Evolutionary conservation across 345 rosid genomes (phyloP), one percentile per base, ranked within the genome.

Genomic region (Eucalyptus leucophloia): DNA sequence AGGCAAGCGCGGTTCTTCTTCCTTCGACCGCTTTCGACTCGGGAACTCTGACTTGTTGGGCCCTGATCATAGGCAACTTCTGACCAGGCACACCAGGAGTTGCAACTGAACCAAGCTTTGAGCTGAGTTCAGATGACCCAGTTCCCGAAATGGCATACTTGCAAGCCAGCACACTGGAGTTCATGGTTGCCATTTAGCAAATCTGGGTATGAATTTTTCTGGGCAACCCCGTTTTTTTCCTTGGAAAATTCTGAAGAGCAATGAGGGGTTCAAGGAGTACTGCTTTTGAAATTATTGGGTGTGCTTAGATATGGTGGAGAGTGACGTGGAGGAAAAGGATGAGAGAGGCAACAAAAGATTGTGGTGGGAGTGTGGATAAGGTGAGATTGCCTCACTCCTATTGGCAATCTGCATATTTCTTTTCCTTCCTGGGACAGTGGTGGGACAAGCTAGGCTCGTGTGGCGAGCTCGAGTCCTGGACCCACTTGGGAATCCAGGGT

Each of bases 291-390:
- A 5, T 77, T 42, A 40, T 11, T 40, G 47, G 21, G 82, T n/a
- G 62, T 54, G 82, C 87, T 90, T 86, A 72, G 89, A 91, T 77
- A 89, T 90, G 87, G 92, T 53, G 90, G 90, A 92, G 87, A 92
- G 92, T 91, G 91, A 92, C 85, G 93, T 87, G 91, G 94, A 91
- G 30, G 72, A 88, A 90, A 42, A 87, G 90, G 91, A 88, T 93
- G 92, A 91, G 94, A 92, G 92, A 89, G 92, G 92, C 32, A 92
- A 93, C 77, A 65, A 92, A 91, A 89, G 93, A 88, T 91, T 96
- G 98, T 96, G 99, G 99, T 87, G 89, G 95, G 95, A 92, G 94
- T 94, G 96, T 94, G 96, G 99, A 97, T 98, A 96, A 95, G 99
- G 98, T 95, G 94, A 94, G 98, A 98, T 98, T 95, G 94, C 98